phyloP scores from a whole-genome alignment of 2,329 filamentous ascomycete species.

The Trichophyton mentagrophytes region DNA sequence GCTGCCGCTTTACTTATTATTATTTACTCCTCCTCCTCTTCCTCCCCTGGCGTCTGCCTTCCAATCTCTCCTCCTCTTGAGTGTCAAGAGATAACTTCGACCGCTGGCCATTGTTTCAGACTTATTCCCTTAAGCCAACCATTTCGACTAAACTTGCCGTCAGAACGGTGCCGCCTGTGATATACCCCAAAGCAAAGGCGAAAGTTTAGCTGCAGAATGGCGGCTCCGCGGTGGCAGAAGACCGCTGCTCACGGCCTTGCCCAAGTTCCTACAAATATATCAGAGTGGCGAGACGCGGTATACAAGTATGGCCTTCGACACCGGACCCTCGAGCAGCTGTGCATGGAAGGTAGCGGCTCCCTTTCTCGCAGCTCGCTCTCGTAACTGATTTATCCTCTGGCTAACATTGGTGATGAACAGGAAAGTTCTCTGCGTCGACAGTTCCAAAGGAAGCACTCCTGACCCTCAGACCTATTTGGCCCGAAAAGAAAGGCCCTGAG shows the following conservation, averaged over 20 bases:
- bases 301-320: slow-evolving; percentile 7
- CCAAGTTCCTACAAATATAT: slow-evolving; percentile 10
- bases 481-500: slow-evolving; percentile 3
- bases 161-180: neutral
- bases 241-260: slow-evolving; percentile 2
- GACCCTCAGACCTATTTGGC: slow-evolving; percentile 11
- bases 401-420: neutral
- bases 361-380: neutral
- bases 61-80: no score
- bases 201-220: slow-evolving; percentile 5
- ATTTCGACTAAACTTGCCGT: no score
- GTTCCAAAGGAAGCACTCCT: slow-evolving; percentile 13
- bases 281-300: slow-evolving; percentile 10
- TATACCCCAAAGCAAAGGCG: neutral
- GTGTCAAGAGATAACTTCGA: no score
- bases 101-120: no score
- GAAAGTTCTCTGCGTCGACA: slow-evolving; percentile 10
- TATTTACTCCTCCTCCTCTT: no score
- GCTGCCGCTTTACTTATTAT: no score
- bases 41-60: no score
- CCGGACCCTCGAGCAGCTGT: slow-evolving; percentile 5
- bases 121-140: no score
- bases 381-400: no score
- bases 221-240: neutral
- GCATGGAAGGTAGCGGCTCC: slow-evolving; percentile 3